Evolutionary conservation across 73 alveolate species (phyloP), one percentile per base, ranked within the genome.

Genomic region (Tetrahymena elliotti): DNA sequence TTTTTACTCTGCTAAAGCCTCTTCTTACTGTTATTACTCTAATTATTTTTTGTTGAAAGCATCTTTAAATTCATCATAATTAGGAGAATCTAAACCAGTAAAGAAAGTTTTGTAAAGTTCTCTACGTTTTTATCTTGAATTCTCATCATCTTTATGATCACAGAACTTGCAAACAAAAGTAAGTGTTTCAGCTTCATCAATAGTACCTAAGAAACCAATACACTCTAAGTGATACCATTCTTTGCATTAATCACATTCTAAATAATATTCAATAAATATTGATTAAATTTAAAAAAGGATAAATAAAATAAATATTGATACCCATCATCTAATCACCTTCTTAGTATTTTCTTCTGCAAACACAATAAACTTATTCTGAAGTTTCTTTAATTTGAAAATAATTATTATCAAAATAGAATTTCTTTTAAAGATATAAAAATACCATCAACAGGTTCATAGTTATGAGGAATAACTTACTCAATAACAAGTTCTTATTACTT

Each of bases 181-280:
- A 4, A 94, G 22, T 20, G 31, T 31, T 40, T 84, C 39, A 13
- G 96, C 96, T 52, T 94, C 93, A 31, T 94, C 96, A 7, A 94
- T 94, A 24, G 39, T 84, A 4, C 83, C 93, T 24, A 34, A 6
- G 93, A 94, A 94, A 20, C 96, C 96, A 18, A 94, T 47, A 88
- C 96, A 94, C 31, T 47, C 84, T 35, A 94, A 40, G 47, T 94
- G 96, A 94, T 94, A 94, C 96, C 96, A 94, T 88, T 94, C 96
- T 35, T 93, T 18, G 20, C 96, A 94, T 20, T 47, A 40, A 47
- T 94, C 96, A 94, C 96, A 94, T 33, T 83, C 96, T 94, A 94
- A 40, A 1, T n/a, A n/a, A n/a, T n/a, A n/a, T n/a, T n/a, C n/a
- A n/a, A 35, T 39, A 52, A 94, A 13, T 84, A 94, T 40, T 40